Percentiles rank a stretch among this genome's conserved stretches.
Conservation (phyloP, 768 basidiomycete species). For the Tulasnella sp. region DNA sequence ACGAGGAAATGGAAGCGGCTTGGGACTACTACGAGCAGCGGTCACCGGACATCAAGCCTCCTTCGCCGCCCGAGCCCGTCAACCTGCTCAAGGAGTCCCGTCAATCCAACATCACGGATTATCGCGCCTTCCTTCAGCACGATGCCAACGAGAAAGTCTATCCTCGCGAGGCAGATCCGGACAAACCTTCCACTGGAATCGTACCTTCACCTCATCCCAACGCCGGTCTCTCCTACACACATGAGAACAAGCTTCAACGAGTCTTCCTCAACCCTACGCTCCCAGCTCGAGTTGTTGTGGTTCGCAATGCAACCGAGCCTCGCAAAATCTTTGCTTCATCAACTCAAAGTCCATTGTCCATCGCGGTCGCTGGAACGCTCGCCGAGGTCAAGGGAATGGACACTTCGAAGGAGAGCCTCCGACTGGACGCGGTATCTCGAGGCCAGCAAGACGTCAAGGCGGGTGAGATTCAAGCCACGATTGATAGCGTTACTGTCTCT, state of each 20-base stretch:
- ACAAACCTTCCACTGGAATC: constrained; percentile 40
- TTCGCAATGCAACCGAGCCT: background rate
- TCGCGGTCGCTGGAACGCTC: constrained; percentile 16
- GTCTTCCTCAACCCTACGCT: constrained; percentile 50
- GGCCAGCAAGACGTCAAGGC: constrained; percentile 9
- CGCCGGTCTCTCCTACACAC: constrained; percentile 61
- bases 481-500: background rate
- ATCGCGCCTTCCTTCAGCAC: constrained; percentile 7
- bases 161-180: background rate
- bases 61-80: constrained; percentile 32
- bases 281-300: constrained; percentile 55
- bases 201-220: constrained; percentile 62
- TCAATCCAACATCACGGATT: background rate
- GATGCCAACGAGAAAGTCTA: constrained; percentile 18
- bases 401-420: constrained; percentile 1
- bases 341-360: background rate
- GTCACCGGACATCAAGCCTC: constrained; percentile 32
- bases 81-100: constrained; percentile 30
- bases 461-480: constrained; percentile 16
- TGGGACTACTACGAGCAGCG: constrained; percentile 35
- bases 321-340: background rate
- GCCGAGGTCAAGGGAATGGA: background rate
- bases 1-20: background rate
- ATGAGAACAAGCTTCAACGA: constrained; percentile 53
- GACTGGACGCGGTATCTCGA: background rate